Percentiles rank a stretch among this genome's conserved stretches.
Conservation (phyloP, 495 filamentous ascomycete species). For the Daldinia decipiens region DNA sequence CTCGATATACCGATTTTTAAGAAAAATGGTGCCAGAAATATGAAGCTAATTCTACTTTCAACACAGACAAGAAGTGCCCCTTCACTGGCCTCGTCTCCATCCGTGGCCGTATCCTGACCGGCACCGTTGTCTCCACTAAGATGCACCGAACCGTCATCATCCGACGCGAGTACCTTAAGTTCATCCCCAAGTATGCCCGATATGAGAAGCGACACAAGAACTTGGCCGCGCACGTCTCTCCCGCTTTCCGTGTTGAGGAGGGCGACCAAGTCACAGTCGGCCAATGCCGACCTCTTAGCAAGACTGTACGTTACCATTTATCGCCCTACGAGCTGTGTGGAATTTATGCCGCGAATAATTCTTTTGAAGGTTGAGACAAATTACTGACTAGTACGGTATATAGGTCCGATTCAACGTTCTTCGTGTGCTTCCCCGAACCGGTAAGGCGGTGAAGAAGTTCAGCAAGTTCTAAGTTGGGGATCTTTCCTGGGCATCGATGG, state of each 20-base stretch:
- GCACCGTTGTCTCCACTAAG: constrained; percentile 98
- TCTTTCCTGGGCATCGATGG: constrained; percentile 62
- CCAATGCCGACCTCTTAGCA: constrained; percentile 97
- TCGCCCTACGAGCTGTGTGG: background rate
- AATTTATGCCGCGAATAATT: background rate
- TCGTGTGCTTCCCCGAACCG: constrained; percentile 93
- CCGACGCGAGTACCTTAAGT: constrained; percentile 99
- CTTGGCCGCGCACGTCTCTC: constrained; percentile 96
- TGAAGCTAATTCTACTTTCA: constrained; percentile 41
- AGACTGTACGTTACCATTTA: constrained; percentile 79
- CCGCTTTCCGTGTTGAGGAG: constrained; percentile 99
- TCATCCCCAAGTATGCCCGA: constrained; percentile 97
- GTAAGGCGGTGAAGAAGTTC: constrained; percentile 97
- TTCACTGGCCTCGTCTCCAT: constrained; percentile 98
- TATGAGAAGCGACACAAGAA: constrained; percentile 99
- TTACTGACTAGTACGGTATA: constrained; percentile 35
- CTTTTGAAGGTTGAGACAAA: constrained; percentile 14
- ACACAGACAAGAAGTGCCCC: constrained; percentile 99
- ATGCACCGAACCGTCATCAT: constrained; percentile 99
- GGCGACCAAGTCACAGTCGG: constrained; percentile 99
- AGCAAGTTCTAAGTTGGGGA: constrained; percentile 84
- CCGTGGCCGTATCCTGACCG: constrained; percentile 99
- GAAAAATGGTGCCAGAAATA: background rate
- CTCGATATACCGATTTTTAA: constrained; percentile 5
- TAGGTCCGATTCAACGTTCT: constrained; percentile 99